phyloP scores from a whole-genome alignment of 2,329 filamentous ascomycete species.

The Pseudocercospora pini-densiflorae region DNA sequence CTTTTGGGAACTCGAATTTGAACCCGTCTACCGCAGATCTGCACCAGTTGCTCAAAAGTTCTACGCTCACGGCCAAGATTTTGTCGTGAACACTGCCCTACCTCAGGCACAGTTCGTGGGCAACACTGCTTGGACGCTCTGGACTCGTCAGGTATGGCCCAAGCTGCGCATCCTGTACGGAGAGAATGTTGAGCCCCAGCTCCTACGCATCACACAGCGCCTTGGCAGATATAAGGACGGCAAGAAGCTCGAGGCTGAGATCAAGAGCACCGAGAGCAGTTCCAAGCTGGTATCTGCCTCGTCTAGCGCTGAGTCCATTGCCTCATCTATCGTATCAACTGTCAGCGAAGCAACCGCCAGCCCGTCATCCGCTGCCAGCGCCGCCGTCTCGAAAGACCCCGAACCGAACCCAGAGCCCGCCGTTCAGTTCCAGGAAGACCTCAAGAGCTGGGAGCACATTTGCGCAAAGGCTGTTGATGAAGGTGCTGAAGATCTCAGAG shows the following conservation, averaged over 20 bases:
- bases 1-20: constrained; percentile 71
- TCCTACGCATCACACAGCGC: constrained; percentile 88
- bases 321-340: constrained; percentile 35
- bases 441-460: constrained; percentile 84
- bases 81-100: constrained; percentile 71
- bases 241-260: constrained; percentile 63
- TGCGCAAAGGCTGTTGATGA: constrained; percentile 86
- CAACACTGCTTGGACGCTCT: constrained; percentile 70
- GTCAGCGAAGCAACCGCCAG: constrained; percentile 33
- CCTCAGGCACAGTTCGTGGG: constrained; percentile 74
- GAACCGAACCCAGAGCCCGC: constrained; percentile 53
- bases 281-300: constrained; percentile 35
- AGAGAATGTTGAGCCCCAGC: constrained; percentile 93
- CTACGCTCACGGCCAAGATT: constrained; percentile 68
- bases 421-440: constrained; percentile 73
- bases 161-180: constrained; percentile 79
- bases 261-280: constrained; percentile 57
- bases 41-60: constrained; percentile 73
- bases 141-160: constrained; percentile 80
- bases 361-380: constrained; percentile 31
- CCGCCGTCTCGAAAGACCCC: constrained; percentile 37
- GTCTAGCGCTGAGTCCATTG: constrained; percentile 30
- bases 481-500: constrained; percentile 70
- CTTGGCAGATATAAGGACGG: constrained; percentile 75
- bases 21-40: constrained; percentile 76